Evolutionary conservation across 345 rosid species (phyloP), one percentile per base, ranked within the genome.

Genomic region (Ceriops tagal): DNA sequence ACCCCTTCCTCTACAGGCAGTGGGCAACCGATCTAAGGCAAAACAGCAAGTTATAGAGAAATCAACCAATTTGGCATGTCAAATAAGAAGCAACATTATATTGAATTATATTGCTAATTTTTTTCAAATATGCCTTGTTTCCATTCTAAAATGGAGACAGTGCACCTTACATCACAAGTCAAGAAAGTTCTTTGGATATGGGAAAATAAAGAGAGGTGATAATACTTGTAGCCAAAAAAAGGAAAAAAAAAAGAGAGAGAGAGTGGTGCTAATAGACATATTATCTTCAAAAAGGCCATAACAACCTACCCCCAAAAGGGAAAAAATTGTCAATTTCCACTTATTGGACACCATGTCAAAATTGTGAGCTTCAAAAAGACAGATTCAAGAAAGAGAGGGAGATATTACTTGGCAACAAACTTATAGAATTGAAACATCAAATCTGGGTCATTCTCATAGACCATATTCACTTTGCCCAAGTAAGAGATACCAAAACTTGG

Each of bases 401-500:
- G 16, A 77, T 71, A 43, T 76, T 84, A 92, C 97, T 72, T 72
- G 8, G 87, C 90, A 57, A 93, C 82, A 62, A 93, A 91, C 66
- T 85, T 83, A 70, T 88, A 91, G 66, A 88, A 89, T 65, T 78
- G 84, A 64, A 86, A 78, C 90, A 91, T 88, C 84, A 93, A 82
- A 43, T 93, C 95, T 74, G 47, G 85, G 81, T 91, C 96, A 52
- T 78, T 84, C 78, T 89, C 97, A 70, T 77, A 88, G 20, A 85
- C 81, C 27, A 78, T 46, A 72, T 88, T 89, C 68, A 91, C 81
- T 76, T 88, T 93, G 52, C 95, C 96, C 82, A 91, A 78, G 73
- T 87, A 89, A 18, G 84, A 77, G 63, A 93, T 86, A 35, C 98
- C 96, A 79, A 86, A 85, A 51, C 89, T 78, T 52, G 97, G 92